Base-by-base conservation (phyloP, 2,329 filamentous ascomycete genomes). In the Fusarium solani-melongenae region DNA sequence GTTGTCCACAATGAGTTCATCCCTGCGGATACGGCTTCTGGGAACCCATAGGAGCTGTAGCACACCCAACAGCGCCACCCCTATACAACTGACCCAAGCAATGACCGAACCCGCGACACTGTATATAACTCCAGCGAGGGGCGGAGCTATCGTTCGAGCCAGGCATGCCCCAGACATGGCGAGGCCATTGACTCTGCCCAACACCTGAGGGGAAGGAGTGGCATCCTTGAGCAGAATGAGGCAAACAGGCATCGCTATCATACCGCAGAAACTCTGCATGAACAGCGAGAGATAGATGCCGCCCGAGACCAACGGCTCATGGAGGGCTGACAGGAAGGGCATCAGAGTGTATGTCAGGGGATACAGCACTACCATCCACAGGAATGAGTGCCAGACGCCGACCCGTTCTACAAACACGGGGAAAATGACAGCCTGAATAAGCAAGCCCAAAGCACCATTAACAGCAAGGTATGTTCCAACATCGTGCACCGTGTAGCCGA, bases 161-260 rank as follows among this genome's bases (percentile, higher is more conserved):
- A 90, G 88, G 22, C 92, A 93, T n/a, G 92, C 92, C 2, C 90
- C 92, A 4, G 90, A 92, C 69, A 93, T 93, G 56, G 92, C 92
- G 10, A 94, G 83, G 0, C 92, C 92, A 71, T 94, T 94, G 80
- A 94, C 92, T 75, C 89, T 91, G 1, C 92, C 92, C 17, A 94
- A 85, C 6, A 90, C 87, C 1, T 86, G 87, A 5, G 89, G 84
- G 6, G 89, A 87, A 0, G 92, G 91, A 5, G 90, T 89, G 1
- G 92, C 91, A 82, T 94, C 91, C 80, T 94, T 94, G 77, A 94
- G 87, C 62, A 94, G 84, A 69, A 94, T 93, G 29, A 94, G 85
- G 1, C 92, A 86, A 10, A 92, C 87, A 0, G 92, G 92, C 39
- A 92, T 92, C 24, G 88, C 89, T 38, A 94, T 85, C 72, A 94